Evolutionary conservation across 495 filamentous ascomycete genomes (phyloP).

Genomic region (Trichoderma asperelloides): DNA sequence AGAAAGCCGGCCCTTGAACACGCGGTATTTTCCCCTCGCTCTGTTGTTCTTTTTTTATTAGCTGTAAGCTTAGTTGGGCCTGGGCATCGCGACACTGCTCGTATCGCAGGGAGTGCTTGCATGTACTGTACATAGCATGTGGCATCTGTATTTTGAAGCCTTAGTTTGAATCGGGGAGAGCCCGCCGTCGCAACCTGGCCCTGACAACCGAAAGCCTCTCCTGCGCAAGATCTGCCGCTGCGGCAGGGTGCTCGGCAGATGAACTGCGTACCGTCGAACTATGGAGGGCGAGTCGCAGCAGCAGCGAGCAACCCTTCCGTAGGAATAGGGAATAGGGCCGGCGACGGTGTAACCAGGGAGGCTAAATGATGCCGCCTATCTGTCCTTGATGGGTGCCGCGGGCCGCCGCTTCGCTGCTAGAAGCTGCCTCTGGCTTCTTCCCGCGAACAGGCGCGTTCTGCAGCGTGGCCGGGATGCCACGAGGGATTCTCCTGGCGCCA

Average conservation of each 20-base stretch:
- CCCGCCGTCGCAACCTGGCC: background rate
- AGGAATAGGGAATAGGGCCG: slow-evolving; percentile 6
- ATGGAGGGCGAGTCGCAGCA: background rate
- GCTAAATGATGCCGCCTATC: slow-evolving; percentile 1
- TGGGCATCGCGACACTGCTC: background rate
- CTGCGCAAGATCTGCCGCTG: slow-evolving; percentile 2
- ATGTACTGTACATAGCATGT: no score
- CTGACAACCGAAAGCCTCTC: background rate
- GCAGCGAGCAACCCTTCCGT: background rate
- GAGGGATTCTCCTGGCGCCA: slow-evolving; percentile 5
- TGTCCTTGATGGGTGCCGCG: background rate
- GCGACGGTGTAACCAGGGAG: background rate
- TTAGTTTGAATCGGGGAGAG: background rate
- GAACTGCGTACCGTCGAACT: slow-evolving; percentile 1
- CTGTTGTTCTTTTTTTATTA: background rate
- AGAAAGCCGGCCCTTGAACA: background rate
- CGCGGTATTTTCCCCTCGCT: background rate
- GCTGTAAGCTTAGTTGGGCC: background rate
- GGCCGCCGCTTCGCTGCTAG: slow-evolving; percentile 7
- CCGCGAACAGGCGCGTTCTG: background rate
- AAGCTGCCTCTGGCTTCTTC: background rate
- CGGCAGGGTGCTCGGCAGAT: slow-evolving; percentile 6
- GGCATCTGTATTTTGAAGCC: background rate
- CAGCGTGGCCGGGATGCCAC: slow-evolving; percentile 6
- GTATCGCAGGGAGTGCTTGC: no score